Percentiles rank a stretch among this genome's conserved stretches.
Evolutionary conservation across 768 basidiomycete genomes (phyloP).

Genomic region (Tephrocybe sp.): DNA sequence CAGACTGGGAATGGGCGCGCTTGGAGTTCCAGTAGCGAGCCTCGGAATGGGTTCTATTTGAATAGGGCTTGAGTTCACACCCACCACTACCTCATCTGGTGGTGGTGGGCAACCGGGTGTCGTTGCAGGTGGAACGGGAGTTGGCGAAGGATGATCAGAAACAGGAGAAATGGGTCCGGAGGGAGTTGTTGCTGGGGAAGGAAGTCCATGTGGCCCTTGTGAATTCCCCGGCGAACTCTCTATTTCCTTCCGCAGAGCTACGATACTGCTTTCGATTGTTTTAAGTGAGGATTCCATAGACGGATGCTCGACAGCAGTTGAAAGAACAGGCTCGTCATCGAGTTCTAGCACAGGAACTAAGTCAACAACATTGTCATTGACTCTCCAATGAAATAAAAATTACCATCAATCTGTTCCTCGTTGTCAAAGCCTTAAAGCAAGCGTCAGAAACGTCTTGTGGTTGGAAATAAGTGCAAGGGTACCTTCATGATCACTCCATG

Average conservation of each 20-base stretch:
- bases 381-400: neutral
- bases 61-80: neutral
- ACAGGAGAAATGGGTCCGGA: neutral
- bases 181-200: neutral
- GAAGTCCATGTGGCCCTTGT: neutral
- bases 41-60: no score
- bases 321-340: neutral
- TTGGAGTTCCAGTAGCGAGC: no score
- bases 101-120: neutral
- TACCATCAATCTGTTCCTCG: neutral
- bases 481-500: constrained; percentile 1
- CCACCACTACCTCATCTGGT: neutral
- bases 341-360: neutral
- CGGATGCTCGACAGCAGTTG: neutral
- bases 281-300: neutral
- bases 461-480: neutral
- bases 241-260: neutral
- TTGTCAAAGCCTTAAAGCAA: neutral
- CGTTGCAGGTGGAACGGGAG: neutral
- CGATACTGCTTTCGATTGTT: neutral
- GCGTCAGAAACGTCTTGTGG: neutral
- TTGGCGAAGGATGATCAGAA: neutral
- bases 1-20: no score
- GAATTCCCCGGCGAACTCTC: neutral
- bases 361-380: neutral